Evolutionary conservation across 2,329 filamentous ascomycete genomes (phyloP).

Genomic region (Lithohypha guttulata): DNA sequence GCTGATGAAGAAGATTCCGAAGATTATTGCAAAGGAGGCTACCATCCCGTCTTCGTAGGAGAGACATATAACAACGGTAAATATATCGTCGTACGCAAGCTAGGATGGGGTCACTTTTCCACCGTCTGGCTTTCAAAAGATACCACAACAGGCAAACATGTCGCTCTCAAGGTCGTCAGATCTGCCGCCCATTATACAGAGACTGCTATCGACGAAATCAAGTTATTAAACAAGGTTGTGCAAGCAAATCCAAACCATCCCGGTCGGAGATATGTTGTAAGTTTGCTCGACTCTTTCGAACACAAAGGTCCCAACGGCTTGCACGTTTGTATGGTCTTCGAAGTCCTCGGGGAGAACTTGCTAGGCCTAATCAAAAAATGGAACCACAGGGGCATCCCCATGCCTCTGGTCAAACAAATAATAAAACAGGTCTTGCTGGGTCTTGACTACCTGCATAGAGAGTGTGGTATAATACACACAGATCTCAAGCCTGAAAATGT

Average conservation of each 20-base stretch:
- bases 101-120: conserved; percentile 98
- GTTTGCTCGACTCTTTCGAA: conserved; percentile 90
- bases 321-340: conserved; percentile 98
- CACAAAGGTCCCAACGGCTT: conserved; percentile 94
- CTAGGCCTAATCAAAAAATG: conserved; percentile 93
- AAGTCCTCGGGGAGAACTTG: conserved; percentile 90
- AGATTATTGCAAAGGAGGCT: conserved; percentile 98
- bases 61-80: conserved; percentile 97
- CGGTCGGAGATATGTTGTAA: conserved; percentile 89
- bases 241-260: conserved; percentile 90
- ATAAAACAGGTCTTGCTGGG: conserved; percentile 95
- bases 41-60: conserved; percentile 87
- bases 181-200: conserved; percentile 98
- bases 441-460: conserved; percentile 89
- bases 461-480: conserved; percentile 98
- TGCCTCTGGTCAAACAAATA: conserved; percentile 95
- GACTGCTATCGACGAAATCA: conserved; percentile 97
- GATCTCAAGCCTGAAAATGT: conserved; percentile 88
- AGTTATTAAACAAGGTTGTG: conserved; percentile 92
- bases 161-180: conserved; percentile 93
- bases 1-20: conserved; percentile 98
- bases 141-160: conserved; percentile 81
- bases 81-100: conserved; percentile 91
- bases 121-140: conserved; percentile 81
- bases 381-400: conserved; percentile 95